Conservation (phyloP, 768 basidiomycete genomes). For the Tricholoma saponaceum region DNA sequence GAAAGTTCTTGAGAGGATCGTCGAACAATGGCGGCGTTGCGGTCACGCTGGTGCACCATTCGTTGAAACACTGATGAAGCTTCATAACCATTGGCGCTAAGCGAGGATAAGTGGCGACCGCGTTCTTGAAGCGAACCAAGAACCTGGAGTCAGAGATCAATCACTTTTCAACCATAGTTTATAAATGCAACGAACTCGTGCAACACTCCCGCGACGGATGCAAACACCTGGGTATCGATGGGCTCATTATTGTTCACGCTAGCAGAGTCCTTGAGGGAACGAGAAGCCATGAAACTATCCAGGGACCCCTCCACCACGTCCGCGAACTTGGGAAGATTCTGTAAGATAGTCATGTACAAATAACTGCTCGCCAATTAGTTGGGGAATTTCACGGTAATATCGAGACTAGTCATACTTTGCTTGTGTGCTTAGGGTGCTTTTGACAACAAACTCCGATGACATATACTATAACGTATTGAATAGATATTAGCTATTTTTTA, state of each 20-base stretch:
- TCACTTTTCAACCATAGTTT: neutral
- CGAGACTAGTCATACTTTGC: slow-evolving; percentile 41
- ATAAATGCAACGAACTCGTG: slow-evolving; percentile 39
- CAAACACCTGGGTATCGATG: slow-evolving; percentile 39
- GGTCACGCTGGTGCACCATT: slow-evolving; percentile 42
- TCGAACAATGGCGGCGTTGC: slow-evolving; percentile 38
- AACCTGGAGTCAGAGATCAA: slow-evolving; percentile 25
- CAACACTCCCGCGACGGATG: slow-evolving; percentile 42
- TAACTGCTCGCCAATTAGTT: slow-evolving; percentile 25
- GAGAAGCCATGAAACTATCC: slow-evolving; percentile 27
- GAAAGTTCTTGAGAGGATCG: slow-evolving; percentile 33
- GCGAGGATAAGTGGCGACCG: slow-evolving; percentile 40
- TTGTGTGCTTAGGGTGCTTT: slow-evolving; percentile 46
- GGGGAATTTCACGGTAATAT: neutral
- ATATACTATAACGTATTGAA: slow-evolving; percentile 38
- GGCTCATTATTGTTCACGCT: slow-evolving; percentile 10
- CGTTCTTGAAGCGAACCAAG: slow-evolving; percentile 56
- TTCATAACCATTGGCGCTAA: slow-evolving; percentile 36
- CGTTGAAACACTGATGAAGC: slow-evolving; percentile 40
- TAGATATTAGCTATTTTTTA: neutral
- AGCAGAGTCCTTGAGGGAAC: slow-evolving; percentile 30
- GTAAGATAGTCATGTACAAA: slow-evolving; percentile 41
- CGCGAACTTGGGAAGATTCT: slow-evolving; percentile 41
- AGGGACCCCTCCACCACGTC: slow-evolving; percentile 38
- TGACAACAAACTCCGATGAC: slow-evolving; percentile 54